Base-by-base conservation (phyloP, 169 alveolate genomes). In the Plasmodium billcollinsi region DNA sequence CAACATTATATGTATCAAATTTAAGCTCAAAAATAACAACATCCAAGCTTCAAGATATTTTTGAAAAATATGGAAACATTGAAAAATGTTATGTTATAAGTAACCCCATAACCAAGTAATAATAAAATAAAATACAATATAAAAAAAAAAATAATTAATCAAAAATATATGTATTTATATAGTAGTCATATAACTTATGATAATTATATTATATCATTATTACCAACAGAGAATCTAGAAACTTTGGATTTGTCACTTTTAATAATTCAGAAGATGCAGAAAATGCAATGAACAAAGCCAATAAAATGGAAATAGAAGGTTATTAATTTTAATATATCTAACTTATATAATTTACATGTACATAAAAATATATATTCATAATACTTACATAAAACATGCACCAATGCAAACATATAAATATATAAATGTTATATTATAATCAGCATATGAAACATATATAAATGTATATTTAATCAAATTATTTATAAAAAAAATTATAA, bases 231-330 rank as follows among this genome's bases (percentile, higher is more conserved):
- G 90, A 80, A 58, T 80, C 90, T 11, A 71, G 90, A 47, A 66
- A 80, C 61, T 80, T 80, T n/a, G 90, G 90, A 70, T 80, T 80
- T 80, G 90, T 80, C 52, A 80, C 90, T 3, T 80, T 80, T 62
- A 66, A 56, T 61, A 54, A 65, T 26, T 52, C 90, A 50, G 83
- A 54, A 39, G 90, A 80, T 18, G 90, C 90, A 14, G 58, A 80
- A 33, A 69, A 69, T 61, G 90, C 90, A 47, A 67, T 80, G 90
- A 67, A 56, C 49, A 80, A 80, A 49, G 83, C 90, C 20, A 50
- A 80, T 73, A 80, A 80, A 54, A 80, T 80, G 90, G 90, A 80
- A 14, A 54, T 80, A 69, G 90, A 80, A 80, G 90, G 90, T 80
- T 80, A 80, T 54, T 80, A 52, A 21, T 54, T 20, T 33, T 33